phyloP scores from a whole-genome alignment of 257 asterid genomes.

The Rubia yunnanensis region DNA sequence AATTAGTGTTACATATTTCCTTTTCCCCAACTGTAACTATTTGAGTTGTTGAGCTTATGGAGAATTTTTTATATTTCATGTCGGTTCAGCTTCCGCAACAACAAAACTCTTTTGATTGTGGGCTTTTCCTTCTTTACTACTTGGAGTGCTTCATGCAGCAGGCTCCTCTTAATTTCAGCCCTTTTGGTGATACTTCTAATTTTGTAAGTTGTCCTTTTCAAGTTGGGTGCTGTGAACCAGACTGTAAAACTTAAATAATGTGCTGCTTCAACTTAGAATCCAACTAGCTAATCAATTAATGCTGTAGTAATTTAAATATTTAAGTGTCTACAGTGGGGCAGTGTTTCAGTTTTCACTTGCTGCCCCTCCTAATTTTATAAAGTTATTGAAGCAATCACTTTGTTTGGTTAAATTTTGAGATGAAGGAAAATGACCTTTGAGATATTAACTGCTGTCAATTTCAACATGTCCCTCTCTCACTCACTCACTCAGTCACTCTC shows the following conservation, averaged over 20 bases:
- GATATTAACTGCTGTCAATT: not conserved
- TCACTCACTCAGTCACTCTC: too few species aligned
- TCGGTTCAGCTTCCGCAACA: constrained; percentile 82
- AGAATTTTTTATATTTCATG: constrained; percentile 9
- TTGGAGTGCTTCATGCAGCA: constrained; percentile 69
- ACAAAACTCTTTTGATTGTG: constrained; percentile 80
- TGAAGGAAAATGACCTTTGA: not conserved
- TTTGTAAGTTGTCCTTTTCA: constrained; percentile 43
- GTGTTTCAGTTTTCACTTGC: not conserved
- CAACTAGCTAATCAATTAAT: too few species aligned
- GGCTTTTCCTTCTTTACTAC: constrained; percentile 85
- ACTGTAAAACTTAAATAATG: not conserved
- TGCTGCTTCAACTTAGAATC: not conserved
- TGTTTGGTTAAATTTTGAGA: not conserved
- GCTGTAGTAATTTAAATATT: not conserved
- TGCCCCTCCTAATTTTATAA: not conserved
- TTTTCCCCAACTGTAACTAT: not conserved
- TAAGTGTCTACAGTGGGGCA: not conserved
- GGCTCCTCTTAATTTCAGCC: constrained; percentile 32
- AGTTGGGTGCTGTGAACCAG: not conserved
- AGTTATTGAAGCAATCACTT: not conserved
- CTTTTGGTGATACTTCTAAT: constrained; percentile 21
- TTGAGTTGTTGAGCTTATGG: not conserved
- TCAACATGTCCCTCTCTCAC: not conserved
- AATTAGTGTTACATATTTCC: not conserved